Evolutionary conservation across 2,329 filamentous ascomycete species (phyloP), one percentile per base, ranked within the genome.

Genomic region (Colletotrichum cuscutae): DNA sequence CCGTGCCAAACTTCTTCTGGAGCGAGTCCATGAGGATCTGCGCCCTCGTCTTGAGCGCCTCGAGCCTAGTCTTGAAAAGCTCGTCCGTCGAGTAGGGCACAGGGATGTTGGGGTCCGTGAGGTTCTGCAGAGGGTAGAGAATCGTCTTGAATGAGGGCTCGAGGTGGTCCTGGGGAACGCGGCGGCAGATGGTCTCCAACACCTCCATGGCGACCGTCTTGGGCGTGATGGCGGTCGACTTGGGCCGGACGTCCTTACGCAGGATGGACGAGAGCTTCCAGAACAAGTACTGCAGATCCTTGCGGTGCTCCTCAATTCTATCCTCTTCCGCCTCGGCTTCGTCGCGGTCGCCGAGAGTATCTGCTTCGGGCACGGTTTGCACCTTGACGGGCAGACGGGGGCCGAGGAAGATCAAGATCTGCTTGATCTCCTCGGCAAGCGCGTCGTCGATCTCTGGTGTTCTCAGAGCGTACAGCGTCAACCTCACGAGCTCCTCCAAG

Each of bases 401-500:
- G 54, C 92, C 94, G 0, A 99, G 86, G 85, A 97, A 97, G 49
- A 96, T 88, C 46, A 98, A 86, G 75, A 98, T 95, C 76, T 95
- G 93, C 4, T 94, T 90, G 13, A 91, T 91, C 79, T 97, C 94
- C 54, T 90, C 87, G 1, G 94, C 94, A n/a, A 98, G 86, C 11
- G 91, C 88, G 78, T 97, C 92, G 19, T 92, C 91, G 8, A 96
- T 83, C 28, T 91, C 88, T 0, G 89, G 86, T 0, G 89, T 89
- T 60, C 90, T 90, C 57, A 98, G 79, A 22, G 89, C 86, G 59
- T 84, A 81, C 8, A 89, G 82, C 0, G 82, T 82, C 13, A 88
- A 81, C 15, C 86, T 84, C 73, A 87, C 89, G 81, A 87, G 88
- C 80, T 84, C 89, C 82, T 84, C 82, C 83, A 97, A 90, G 70